These are phyloP conservation scores for Pichia phayaonensis DNA, from an alignment of 805 yeast genomes.

Conservation along the genomic window DNA sequence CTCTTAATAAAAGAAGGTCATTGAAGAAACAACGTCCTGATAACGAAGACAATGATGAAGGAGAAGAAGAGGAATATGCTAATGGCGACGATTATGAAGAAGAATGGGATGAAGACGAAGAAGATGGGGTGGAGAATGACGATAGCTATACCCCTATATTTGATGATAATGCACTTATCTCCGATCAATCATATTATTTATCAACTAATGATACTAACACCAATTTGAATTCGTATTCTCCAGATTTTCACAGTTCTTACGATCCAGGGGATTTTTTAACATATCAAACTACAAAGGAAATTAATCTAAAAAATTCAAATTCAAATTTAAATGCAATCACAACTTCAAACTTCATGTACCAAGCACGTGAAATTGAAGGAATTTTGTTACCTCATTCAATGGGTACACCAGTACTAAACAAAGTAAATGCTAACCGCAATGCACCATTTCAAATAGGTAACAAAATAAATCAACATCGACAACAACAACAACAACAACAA, in stretches of 20 bases:
- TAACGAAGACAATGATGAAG: neutral
- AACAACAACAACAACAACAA: no score
- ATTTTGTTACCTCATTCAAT: slow-evolving; percentile 1
- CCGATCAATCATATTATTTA: neutral
- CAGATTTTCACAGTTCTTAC: neutral
- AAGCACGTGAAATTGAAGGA: slow-evolving; percentile 8
- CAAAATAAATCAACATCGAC: no score
- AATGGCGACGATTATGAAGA: neutral
- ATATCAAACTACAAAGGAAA: slow-evolving; percentile 1
- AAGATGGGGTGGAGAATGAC: neutral
- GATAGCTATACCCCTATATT: no score
- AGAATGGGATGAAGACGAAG: neutral
- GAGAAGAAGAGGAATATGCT: neutral
- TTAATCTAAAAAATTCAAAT: neutral
- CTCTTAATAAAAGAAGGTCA: neutral
- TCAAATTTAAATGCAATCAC: neutral
- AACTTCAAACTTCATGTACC: slow-evolving; percentile 6
- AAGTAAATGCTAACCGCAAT: no score
- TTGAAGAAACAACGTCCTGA: neutral
- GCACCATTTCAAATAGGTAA: neutral
- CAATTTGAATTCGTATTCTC: neutral
- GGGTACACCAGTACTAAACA: neutral
- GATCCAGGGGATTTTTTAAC: neutral
- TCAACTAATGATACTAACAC: neutral
- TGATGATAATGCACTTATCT: neutral